A percentile compares a stretch with the other conserved stretches of the same genome.
These are phyloP conservation scores for Alternaria panax DNA, from an alignment of 2,329 filamentous ascomycete genomes.

Conservation along the genomic window DNA sequence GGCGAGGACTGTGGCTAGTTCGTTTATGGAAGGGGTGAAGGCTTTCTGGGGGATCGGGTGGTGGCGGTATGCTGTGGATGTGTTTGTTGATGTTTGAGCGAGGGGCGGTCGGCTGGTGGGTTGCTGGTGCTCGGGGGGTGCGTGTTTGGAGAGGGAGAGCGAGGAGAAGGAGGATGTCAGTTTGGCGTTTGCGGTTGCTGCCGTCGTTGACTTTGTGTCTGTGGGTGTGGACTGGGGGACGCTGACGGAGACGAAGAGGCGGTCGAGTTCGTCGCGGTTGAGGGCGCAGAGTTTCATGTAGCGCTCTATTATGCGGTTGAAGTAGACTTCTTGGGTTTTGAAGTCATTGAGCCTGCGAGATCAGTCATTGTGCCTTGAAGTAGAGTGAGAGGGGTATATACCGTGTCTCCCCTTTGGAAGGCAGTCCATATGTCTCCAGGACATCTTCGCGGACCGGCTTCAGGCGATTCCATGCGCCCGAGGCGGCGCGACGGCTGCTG, in stretches of 20 bases:
- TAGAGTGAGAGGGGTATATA: slow-evolving; percentile 47
- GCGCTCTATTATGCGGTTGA: slow-evolving; percentile 83
- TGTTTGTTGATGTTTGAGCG: slow-evolving; percentile 3
- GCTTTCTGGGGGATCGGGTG: slow-evolving; percentile 35
- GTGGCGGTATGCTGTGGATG: slow-evolving; percentile 14
- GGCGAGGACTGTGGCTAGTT: slow-evolving; percentile 77
- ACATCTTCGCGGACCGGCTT: slow-evolving; percentile 78
- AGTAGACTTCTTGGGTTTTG: slow-evolving; percentile 84
- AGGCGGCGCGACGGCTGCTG: slow-evolving; percentile 48
- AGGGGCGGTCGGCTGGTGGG: background rate
- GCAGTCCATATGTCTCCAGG: slow-evolving; percentile 81
- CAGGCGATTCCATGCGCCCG: slow-evolving; percentile 57
- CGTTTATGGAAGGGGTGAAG: slow-evolving; percentile 52
- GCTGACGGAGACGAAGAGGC: slow-evolving; percentile 73
- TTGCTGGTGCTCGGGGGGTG: slow-evolving; percentile 14
- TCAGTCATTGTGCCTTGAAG: background rate
- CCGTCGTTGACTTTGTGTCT: slow-evolving; percentile 1
- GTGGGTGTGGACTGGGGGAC: slow-evolving; percentile 6
- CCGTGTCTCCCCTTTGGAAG: slow-evolving; percentile 90
- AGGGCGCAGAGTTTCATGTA: slow-evolving; percentile 90
- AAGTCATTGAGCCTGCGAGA: slow-evolving; percentile 61
- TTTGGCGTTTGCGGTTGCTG: slow-evolving; percentile 13
- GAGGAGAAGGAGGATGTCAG: slow-evolving; percentile 24
- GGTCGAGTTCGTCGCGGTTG: slow-evolving; percentile 74
- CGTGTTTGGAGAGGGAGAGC: slow-evolving; percentile 30